phyloP scores from a whole-genome alignment of 2,329 filamentous ascomycete species.

The Alternaria metachromatica region DNA sequence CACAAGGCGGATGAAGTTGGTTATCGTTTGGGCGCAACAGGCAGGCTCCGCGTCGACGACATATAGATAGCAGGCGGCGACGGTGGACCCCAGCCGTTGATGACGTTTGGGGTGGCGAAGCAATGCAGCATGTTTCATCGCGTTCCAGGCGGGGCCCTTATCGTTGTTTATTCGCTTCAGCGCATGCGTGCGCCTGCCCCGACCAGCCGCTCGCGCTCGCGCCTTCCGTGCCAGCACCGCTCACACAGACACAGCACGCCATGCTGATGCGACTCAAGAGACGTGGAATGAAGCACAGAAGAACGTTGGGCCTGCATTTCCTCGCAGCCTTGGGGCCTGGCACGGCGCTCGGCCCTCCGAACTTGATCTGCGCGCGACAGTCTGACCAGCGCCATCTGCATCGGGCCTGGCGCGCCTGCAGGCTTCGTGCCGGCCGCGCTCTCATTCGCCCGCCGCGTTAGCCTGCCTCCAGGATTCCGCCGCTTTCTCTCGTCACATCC shows the following conservation, averaged over 20 bases:
- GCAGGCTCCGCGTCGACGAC: background rate
- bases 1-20: background rate
- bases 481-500: slow-evolving; percentile 16
- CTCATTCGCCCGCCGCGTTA: slow-evolving; percentile 2
- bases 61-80: slow-evolving; percentile 2
- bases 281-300: background rate
- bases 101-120: slow-evolving; percentile 16
- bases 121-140: slow-evolving; percentile 12
- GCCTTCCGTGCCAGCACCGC: background rate
- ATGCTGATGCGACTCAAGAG: background rate
- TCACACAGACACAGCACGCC: background rate
- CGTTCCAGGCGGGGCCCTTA: background rate
- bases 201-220: background rate
- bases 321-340: background rate
- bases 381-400: slow-evolving; percentile 7
- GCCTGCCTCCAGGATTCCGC: slow-evolving; percentile 5
- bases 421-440: background rate
- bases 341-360: slow-evolving; percentile 17
- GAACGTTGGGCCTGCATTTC: background rate
- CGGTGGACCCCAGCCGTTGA: slow-evolving; percentile 1
- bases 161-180: slow-evolving; percentile 5
- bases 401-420: slow-evolving; percentile 5
- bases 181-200: background rate
- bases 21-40: background rate
- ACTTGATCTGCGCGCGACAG: slow-evolving; percentile 28